Base-by-base conservation (phyloP, 768 basidiomycete genomes). In the Termitomyces sp. region DNA sequence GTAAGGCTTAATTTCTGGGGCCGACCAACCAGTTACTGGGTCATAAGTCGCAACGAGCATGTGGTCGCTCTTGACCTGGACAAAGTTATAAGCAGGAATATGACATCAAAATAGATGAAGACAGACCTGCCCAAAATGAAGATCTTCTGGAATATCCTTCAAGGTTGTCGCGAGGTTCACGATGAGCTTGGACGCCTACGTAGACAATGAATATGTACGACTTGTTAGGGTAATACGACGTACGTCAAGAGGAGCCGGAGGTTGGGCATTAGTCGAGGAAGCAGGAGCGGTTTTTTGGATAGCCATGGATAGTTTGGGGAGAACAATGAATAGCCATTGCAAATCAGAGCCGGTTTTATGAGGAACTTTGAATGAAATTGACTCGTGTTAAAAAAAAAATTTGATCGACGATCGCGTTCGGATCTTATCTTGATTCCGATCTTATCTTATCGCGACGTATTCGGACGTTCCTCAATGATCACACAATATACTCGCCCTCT, bases 1-100 rank as follows among this genome's bases (percentile, higher is more conserved):
- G 64, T 93, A 90, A 0, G 89, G 88, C 64, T 83, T 86, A 66
- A 92, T 88, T 63, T 87, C 82, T 0, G 90, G 90, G 1, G 78
- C 72, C 8, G 82, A 82, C 90, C 90, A 92, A 10, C 90, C 89
- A 4, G 71, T 76, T 18, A 68, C 62, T 0, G 87, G 85, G 49
- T 86, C 77, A 72, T 84, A 90, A n/a, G 79, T 76, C 24, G 80
- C 74, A 36, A 86, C 71, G 32, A 89, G 79, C 89, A 93, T 93
- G 69, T 94, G 89, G 72, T 94, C 90, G 5, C 83, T 84, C 67
- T 82, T 79, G n/a, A 74, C 72, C 85, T 87, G 60, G 13, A 32
- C 37, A 27, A 33, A 32, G 10, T 7, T 22, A 27, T 44, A 16
- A 49, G 22, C 5, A 33, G 14, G 13, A 20, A n/a, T 13, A 26